Percentiles rank a stretch among this genome's conserved stretches.
These are phyloP conservation scores for Piper betle DNA, from an alignment of 164 flowering plant species.

Conservation along the genomic window DNA sequence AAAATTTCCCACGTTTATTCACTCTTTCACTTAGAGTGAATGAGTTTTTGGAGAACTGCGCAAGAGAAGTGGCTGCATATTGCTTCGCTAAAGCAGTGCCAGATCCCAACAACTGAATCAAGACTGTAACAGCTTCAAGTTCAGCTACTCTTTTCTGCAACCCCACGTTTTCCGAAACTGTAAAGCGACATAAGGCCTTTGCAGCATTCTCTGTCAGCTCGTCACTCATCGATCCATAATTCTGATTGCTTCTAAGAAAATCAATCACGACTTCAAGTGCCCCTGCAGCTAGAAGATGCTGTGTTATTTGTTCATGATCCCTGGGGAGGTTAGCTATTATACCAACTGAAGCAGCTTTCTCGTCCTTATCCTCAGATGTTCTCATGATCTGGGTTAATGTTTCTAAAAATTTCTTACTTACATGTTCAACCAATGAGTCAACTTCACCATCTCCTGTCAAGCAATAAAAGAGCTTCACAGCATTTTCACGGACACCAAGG, in stretches of 20 bases:
- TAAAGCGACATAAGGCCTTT: slow-evolving; percentile 44
- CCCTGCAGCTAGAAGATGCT: slow-evolving; percentile 44
- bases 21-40: slow-evolving; percentile 20
- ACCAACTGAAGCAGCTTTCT: slow-evolving; percentile 45
- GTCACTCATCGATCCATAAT: slow-evolving; percentile 13
- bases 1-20: slow-evolving; percentile 25
- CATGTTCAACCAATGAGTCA: slow-evolving; percentile 30
- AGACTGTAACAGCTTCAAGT: slow-evolving; percentile 28
- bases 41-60: slow-evolving; percentile 44
- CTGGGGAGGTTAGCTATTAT: slow-evolving; percentile 41
- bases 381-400: slow-evolving; percentile 29
- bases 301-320: slow-evolving; percentile 22
- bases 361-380: slow-evolving; percentile 36
- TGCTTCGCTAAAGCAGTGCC: slow-evolving; percentile 39
- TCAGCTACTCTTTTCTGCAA: slow-evolving; percentile 46
- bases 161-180: slow-evolving; percentile 26
- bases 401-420: slow-evolving; percentile 27
- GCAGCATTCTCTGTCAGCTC: slow-evolving; percentile 43
- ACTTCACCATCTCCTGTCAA: slow-evolving; percentile 29
- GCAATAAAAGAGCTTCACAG: slow-evolving; percentile 45
- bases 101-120: slow-evolving; percentile 33
- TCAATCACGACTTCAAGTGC: slow-evolving; percentile 25
- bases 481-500: slow-evolving; percentile 30
- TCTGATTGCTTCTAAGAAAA: slow-evolving; percentile 13
- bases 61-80: slow-evolving; percentile 40